A percentile compares a stretch with the other conserved stretches of the same genome.
These are phyloP conservation scores for Chlorella sorokiniana DNA, from an alignment of 139 green algal species.

Conservation along the genomic window DNA sequence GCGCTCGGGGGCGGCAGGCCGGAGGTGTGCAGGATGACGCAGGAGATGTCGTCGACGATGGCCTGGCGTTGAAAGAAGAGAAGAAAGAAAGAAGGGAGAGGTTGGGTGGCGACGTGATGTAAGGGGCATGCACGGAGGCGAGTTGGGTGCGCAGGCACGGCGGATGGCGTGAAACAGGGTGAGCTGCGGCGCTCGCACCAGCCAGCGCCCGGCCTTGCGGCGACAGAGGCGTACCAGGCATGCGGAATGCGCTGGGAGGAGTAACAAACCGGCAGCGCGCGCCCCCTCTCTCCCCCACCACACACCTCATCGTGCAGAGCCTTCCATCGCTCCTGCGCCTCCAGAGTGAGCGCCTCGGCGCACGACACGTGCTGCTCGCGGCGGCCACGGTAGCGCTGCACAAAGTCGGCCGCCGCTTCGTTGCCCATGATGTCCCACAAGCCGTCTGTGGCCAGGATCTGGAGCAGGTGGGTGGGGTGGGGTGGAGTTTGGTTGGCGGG, in stretches of 20 bases:
- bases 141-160: too few relatives aligned
- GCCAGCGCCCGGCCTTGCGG: too few relatives aligned
- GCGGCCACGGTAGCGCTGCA: conserved; percentile 38
- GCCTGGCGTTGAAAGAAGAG: conserved; percentile 5
- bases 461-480: neutral
- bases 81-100: neutral
- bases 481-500: neutral
- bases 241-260: too few relatives aligned
- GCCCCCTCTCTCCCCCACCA: neutral
- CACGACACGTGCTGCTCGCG: conserved; percentile 17
- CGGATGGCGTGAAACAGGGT: too few relatives aligned
- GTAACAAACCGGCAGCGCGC: neutral
- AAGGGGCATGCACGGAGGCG: too few relatives aligned
- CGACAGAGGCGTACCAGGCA: too few relatives aligned
- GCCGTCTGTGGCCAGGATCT: conserved; percentile 66
- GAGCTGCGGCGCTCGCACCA: too few relatives aligned
- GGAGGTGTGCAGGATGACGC: conserved; percentile 36
- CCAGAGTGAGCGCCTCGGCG: conserved; percentile 51
- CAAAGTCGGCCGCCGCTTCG: conserved; percentile 54
- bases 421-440: conserved; percentile 72
- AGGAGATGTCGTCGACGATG: conserved; percentile 42
- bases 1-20: conserved; percentile 14
- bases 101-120: neutral
- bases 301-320: conserved; percentile 34
- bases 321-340: conserved; percentile 60